Conservation (phyloP, 768 basidiomycete genomes). For the Neoboletus brunneissimus region DNA sequence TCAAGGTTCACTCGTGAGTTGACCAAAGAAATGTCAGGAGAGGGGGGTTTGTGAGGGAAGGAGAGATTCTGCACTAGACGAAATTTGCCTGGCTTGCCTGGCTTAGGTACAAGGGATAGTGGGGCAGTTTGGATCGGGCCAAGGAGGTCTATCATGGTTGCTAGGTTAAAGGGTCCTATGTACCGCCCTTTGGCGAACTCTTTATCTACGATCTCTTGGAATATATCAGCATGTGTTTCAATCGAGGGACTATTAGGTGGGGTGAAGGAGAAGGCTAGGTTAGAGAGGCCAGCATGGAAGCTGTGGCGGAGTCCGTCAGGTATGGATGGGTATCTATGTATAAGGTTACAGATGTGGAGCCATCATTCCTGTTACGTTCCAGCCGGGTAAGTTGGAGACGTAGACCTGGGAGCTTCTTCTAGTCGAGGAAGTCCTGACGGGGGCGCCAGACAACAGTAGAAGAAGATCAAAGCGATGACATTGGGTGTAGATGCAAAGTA, state of each 20-base stretch:
- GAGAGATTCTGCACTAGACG: background rate
- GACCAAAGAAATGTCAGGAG: background rate
- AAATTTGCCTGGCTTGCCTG: background rate
- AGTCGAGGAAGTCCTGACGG: too few species aligned
- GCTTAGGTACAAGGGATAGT: background rate
- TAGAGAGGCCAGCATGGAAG: background rate
- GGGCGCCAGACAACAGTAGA: too few species aligned
- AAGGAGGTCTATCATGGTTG: fast-evolving
- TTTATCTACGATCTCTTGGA: background rate
- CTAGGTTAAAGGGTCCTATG: background rate
- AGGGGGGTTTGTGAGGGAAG: background rate
- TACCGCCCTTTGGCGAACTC: background rate
- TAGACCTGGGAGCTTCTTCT: too few species aligned
- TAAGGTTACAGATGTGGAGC: background rate
- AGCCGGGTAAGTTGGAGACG: too few species aligned
- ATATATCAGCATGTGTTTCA: fast-evolving
- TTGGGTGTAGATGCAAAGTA: too few species aligned
- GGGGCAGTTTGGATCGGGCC: background rate
- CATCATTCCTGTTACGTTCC: too few species aligned
- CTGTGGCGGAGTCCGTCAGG: background rate
- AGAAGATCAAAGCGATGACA: too few species aligned
- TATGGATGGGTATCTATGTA: background rate
- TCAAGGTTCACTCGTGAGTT: fast-evolving
- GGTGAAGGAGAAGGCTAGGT: background rate
- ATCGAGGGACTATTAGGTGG: background rate